Conservation (phyloP, 345 rosid genomes). For the Acer negundo region DNA sequence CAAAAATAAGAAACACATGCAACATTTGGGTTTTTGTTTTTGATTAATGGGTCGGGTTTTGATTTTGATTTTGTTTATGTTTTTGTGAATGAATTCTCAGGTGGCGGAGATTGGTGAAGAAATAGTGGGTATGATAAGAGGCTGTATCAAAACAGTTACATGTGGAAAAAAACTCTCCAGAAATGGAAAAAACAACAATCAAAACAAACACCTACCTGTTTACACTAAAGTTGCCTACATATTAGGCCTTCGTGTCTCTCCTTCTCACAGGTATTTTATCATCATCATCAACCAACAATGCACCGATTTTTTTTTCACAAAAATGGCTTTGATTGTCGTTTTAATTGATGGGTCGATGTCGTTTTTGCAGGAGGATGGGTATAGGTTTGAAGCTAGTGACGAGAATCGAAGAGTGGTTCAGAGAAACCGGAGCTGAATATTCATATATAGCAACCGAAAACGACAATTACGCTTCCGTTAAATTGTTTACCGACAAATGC, state of each 20-base stretch:
- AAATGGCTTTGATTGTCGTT: not conserved
- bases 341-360: not conserved
- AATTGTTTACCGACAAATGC: slow-evolving; percentile 83
- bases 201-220: slow-evolving; percentile 41
- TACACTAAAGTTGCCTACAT: slow-evolving; percentile 87
- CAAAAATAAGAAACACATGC: not conserved
- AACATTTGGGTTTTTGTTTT: not conserved
- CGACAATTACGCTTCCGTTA: slow-evolving; percentile 87
- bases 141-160: slow-evolving; percentile 90
- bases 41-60: slow-evolving; percentile 1
- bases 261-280: slow-evolving; percentile 64
- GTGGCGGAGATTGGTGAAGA: slow-evolving; percentile 78
- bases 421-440: slow-evolving; percentile 76
- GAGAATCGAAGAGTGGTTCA: slow-evolving; percentile 81
- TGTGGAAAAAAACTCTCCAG: slow-evolving; percentile 61
- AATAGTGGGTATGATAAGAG: slow-evolving; percentile 91
- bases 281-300: too few species aligned
- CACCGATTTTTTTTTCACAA: too few species aligned
- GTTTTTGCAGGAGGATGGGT: slow-evolving; percentile 76
- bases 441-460: slow-evolving; percentile 91
- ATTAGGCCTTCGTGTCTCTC: slow-evolving; percentile 91
- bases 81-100: slow-evolving; percentile 30
- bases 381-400: slow-evolving; percentile 70
- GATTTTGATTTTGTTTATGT: too few species aligned
- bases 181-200: slow-evolving; percentile 26